These are phyloP conservation scores for Suaeda aralocaspica DNA, from an alignment of 148 eudicot species.

Conservation along the genomic window DNA sequence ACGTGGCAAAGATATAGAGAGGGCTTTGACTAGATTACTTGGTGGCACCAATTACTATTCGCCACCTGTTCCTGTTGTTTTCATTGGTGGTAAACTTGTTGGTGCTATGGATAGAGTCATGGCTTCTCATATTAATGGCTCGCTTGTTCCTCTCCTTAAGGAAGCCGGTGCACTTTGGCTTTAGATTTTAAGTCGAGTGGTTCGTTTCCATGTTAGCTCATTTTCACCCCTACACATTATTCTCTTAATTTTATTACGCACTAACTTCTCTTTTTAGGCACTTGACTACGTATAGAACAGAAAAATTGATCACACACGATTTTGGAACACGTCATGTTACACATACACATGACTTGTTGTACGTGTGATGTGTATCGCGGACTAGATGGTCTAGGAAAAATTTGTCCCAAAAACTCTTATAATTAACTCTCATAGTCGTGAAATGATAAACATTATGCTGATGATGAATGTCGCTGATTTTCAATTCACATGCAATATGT, in stretches of 20 bases:
- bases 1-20: conserved; percentile 52
- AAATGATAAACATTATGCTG: no score
- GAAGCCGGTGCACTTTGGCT: conserved; percentile 34
- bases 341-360: neutral
- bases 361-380: no score
- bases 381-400: no score
- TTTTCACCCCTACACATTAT: neutral
- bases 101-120: conserved; percentile 55
- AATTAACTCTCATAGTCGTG: no score
- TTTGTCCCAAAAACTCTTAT: no score
- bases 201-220: neutral
- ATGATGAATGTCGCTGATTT: no score
- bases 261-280: neutral
- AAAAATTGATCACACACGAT: neutral
- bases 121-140: conserved; percentile 57
- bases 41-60: conserved; percentile 28
- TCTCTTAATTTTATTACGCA: no score
- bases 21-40: conserved; percentile 35
- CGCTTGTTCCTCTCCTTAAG: conserved; percentile 51
- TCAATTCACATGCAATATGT: no score
- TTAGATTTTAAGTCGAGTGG: neutral
- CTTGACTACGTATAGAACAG: neutral
- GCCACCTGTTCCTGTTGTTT: conserved; percentile 44
- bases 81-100: conserved; percentile 53
- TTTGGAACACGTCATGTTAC: no score